These are phyloP conservation scores for Tuber borchii DNA, from an alignment of 495 filamentous ascomycete genomes.

Conservation along the genomic window DNA sequence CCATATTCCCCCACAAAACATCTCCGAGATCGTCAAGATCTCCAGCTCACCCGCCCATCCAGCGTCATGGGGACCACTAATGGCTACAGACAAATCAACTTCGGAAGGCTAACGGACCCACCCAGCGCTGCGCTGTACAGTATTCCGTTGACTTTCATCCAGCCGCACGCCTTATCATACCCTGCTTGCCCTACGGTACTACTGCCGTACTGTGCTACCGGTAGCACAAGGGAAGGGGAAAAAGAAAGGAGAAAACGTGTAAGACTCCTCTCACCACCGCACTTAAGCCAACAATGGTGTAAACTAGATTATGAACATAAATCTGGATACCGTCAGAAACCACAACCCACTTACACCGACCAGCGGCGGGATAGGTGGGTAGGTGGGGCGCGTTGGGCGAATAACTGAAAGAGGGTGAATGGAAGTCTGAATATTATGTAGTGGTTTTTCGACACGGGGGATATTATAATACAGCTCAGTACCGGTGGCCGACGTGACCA, in stretches of 20 bases:
- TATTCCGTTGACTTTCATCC: background rate
- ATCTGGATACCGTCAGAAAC: background rate
- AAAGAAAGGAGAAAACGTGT: background rate
- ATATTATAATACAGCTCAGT: background rate
- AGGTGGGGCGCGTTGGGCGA: background rate
- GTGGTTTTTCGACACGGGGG: background rate
- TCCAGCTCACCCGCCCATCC: background rate
- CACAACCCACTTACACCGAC: background rate
- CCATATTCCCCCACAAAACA: background rate
- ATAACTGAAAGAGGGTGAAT: background rate
- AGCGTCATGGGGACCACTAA: background rate
- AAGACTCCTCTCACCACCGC: background rate
- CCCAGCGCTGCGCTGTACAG: background rate
- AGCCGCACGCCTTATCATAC: too few relatives aligned
- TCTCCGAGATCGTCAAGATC: background rate
- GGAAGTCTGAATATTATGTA: background rate
- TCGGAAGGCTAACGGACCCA: background rate
- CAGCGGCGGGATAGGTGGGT: background rate
- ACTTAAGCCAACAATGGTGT: background rate
- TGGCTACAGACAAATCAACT: background rate
- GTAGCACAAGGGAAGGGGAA: background rate
- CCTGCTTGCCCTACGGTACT: too few relatives aligned
- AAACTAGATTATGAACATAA: background rate
- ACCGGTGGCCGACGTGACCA: background rate
- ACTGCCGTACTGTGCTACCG: background rate